Base-by-base conservation (phyloP, 2,329 filamentous ascomycete species). In the Colletotrichum ledebouriae region DNA sequence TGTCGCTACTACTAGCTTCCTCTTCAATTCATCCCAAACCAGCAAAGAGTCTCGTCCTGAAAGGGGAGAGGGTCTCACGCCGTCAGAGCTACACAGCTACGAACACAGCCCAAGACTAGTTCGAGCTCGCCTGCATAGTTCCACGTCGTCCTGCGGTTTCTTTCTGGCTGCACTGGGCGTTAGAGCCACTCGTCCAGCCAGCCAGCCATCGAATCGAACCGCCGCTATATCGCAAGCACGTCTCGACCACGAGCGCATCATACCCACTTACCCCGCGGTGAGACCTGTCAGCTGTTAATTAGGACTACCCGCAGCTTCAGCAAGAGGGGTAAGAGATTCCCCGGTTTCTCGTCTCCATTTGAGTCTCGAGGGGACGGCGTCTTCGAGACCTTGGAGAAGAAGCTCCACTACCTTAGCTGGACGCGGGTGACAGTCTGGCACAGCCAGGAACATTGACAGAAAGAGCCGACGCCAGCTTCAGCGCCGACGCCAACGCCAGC, bases 41-140 rank as follows among this genome's bases (percentile, higher is more conserved):
- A 56, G 49, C 42, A 56, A 50, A 22, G 17, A 65, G 33, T 34
- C 47, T 59, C 55, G 50, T 22, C n/a, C 49, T 65, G 55, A 65
- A 65, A 68, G 34, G 55, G 41, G 42, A 50, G 55, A 59, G 17
- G 39, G 39, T 55, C 47, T 68, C 34, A 13, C 65, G 29, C 60
- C 39, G 59, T 39, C 65, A 34, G 64, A 59, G 60, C 33, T 33
- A 52, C 53, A 29, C 53, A 53, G 33, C 60, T 52, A 52, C 22
- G 20, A 29, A 20, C 12, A 50, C 25, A 52, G 25, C 44, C 11
- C 20, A 49, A 12, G 22, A 12, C 12, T 39, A 39, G 11, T 15
- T 39, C 37, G 37, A 15, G 41, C 41, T 33, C 34, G 50, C 47
- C 49, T 17, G 33, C 46, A 17, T 25, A 34, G 13, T 22, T 52